A percentile compares a stretch with the other conserved stretches of the same genome.
Conservation (phyloP, 805 yeast genomes). For the Yarrowia keelungensis region DNA sequence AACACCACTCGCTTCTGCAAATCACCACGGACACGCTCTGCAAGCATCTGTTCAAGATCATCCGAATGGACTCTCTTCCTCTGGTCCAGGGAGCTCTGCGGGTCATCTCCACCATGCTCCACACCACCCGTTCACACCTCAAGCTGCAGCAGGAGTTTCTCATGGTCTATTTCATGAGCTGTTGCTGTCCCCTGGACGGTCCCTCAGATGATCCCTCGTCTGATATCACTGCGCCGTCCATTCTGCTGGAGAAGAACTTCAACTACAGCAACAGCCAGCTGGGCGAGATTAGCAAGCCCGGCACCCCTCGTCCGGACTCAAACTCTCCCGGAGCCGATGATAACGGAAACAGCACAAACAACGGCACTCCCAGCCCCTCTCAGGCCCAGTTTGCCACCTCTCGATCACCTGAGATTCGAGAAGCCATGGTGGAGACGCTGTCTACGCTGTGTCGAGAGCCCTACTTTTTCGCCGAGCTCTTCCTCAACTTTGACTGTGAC, state of each 20-base stretch:
- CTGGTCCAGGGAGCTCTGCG: constrained; percentile 78
- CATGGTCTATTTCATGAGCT: constrained; percentile 51
- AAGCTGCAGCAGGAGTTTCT: constrained; percentile 78
- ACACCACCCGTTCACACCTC: constrained; percentile 68
- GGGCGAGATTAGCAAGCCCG: constrained; percentile 36
- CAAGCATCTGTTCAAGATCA: constrained; percentile 80
- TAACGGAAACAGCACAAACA: constrained; percentile 3
- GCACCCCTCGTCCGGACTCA: constrained; percentile 41
- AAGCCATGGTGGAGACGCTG: constrained; percentile 80
- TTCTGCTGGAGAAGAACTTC: constrained; percentile 23
- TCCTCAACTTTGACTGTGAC: constrained; percentile 88
- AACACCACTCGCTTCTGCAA: constrained; percentile 69
- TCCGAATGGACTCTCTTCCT: constrained; percentile 75
- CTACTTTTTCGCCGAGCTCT: constrained; percentile 71
- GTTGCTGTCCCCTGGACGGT: constrained; percentile 50
- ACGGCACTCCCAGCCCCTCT: constrained; percentile 40
- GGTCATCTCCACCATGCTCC: constrained; percentile 72
- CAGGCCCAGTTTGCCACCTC: constrained; percentile 39
- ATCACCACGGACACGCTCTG: constrained; percentile 82
- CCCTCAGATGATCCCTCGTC: constrained; percentile 21
- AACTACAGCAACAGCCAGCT: constrained; percentile 15
- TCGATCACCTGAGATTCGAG: constrained; percentile 59
- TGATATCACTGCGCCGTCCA: constrained; percentile 18
- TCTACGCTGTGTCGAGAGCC: constrained; percentile 71
- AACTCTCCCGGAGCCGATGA: constrained; percentile 25